A percentile compares a stretch with the other conserved stretches of the same genome.
These are phyloP conservation scores for Gloeopeniophorella convolvens DNA, from an alignment of 768 basidiomycete genomes.

Conservation along the genomic window DNA sequence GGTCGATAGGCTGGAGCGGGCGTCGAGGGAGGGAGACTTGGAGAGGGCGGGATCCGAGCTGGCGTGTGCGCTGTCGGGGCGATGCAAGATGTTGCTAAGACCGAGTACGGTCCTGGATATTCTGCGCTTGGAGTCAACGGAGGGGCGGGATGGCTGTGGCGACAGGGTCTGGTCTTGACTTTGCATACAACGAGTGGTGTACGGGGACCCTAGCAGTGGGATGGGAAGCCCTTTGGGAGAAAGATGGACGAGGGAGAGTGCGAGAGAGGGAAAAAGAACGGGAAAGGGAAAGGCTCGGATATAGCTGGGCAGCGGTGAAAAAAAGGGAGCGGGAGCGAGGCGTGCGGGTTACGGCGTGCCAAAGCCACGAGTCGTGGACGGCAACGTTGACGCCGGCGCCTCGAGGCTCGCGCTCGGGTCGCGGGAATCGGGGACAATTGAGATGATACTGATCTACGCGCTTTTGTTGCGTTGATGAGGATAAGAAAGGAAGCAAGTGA, in stretches of 20 bases:
- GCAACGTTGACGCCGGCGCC: constrained; percentile 15
- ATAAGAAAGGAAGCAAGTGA: not conserved
- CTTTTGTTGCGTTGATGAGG: not conserved
- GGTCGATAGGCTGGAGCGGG: constrained; percentile 34
- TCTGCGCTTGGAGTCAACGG: constrained; percentile 34
- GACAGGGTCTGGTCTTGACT: constrained; percentile 30
- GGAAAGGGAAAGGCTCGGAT: constrained; percentile 18
- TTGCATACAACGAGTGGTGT: constrained; percentile 35
- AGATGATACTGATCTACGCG: not conserved
- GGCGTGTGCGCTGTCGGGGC: constrained; percentile 20
- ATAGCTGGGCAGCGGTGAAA: constrained; percentile 16
- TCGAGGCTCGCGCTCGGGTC: constrained; percentile 21
- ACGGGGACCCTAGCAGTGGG: constrained; percentile 25
- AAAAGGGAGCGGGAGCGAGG: constrained; percentile 24
- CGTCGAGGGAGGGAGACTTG: constrained; percentile 27
- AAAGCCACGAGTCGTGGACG: constrained; percentile 32
- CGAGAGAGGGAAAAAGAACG: constrained; percentile 23
- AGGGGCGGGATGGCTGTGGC: constrained; percentile 27
- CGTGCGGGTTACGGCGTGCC: constrained; percentile 30
- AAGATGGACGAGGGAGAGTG: constrained; percentile 17
- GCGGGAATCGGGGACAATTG: constrained; percentile 13
- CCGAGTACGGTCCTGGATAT: constrained; percentile 46
- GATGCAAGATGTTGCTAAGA: constrained; percentile 33
- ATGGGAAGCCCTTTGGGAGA: constrained; percentile 23
- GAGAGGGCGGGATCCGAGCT: constrained; percentile 27